Percentiles rank a stretch among this genome's conserved stretches.
Conservation (phyloP, 306 rosid species). For the Castanea crenata region DNA sequence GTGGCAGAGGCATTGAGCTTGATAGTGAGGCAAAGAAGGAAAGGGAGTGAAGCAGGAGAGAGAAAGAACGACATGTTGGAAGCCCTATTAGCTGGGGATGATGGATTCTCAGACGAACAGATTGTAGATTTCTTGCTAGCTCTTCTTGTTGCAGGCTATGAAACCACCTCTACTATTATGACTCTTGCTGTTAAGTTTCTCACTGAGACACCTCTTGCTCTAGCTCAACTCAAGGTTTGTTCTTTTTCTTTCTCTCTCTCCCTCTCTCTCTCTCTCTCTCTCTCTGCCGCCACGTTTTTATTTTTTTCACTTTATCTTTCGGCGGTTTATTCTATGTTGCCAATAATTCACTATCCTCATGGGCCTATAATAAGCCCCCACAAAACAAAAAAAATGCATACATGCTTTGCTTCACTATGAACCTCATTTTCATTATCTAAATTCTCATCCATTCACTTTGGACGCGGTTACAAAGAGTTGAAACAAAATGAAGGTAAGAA, state of each 20-base stretch:
- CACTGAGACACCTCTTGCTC: constrained; percentile 87
- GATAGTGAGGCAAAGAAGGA: constrained; percentile 73
- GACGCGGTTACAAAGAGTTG: background rate
- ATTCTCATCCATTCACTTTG: background rate
- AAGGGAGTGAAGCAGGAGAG: constrained; percentile 36
- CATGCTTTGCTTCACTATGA: background rate
- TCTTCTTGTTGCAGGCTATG: constrained; percentile 88
- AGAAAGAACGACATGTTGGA: constrained; percentile 69
- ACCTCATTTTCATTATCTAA: constrained; percentile 47
- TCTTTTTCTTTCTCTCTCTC: background rate
- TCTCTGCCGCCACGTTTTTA: background rate
- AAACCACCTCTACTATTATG: constrained; percentile 92
- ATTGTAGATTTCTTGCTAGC: constrained; percentile 91
- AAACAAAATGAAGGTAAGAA: too few relatives aligned
- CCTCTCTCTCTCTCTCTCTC: background rate
- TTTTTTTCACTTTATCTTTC: background rate
- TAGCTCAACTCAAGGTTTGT: constrained; percentile 82
- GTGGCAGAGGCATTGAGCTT: constrained; percentile 84
- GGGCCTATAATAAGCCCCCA: background rate
- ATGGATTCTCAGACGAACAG: constrained; percentile 70
- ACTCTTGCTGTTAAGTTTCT: constrained; percentile 94
- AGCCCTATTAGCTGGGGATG: constrained; percentile 78
- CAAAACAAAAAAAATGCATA: background rate
- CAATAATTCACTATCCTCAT: background rate
- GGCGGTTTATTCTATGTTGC: background rate